These are phyloP conservation scores for Isatis tinctoria DNA, from an alignment of 345 rosid species.

Conservation along the genomic window DNA sequence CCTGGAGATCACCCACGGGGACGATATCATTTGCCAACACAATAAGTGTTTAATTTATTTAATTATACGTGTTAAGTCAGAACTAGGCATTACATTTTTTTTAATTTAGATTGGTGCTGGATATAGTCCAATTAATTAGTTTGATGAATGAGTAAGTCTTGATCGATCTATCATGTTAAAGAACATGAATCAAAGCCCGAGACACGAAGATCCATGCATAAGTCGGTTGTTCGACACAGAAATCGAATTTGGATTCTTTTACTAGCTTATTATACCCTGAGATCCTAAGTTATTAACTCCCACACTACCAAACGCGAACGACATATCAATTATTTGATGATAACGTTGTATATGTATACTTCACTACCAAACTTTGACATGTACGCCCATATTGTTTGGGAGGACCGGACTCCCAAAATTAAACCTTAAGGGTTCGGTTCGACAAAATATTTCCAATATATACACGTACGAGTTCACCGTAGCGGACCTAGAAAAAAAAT, in stretches of 20 bases:
- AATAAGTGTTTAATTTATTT: neutral
- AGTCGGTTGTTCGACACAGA: neutral
- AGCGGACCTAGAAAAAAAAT: no score
- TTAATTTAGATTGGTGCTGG: neutral
- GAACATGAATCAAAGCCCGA: neutral
- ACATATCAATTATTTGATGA: neutral
- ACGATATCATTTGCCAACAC: conserved; percentile 12
- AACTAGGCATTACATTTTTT: neutral
- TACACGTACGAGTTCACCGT: no score
- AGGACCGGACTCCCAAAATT: no score
- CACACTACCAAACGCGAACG: neutral
- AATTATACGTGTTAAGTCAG: neutral
- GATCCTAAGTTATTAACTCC: neutral
- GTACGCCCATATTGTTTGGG: no score
- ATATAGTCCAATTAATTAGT: neutral
- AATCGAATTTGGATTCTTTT: neutral
- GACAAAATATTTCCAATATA: no score
- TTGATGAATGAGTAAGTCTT: neutral
- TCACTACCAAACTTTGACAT: no score
- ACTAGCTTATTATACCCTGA: neutral
- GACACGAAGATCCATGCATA: neutral
- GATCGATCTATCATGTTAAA: neutral
- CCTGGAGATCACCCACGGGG: neutral
- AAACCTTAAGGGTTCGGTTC: no score
- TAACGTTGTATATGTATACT: neutral